Evolutionary conservation across 495 filamentous ascomycete genomes (phyloP).

Genomic region (Penicillium parvum): DNA sequence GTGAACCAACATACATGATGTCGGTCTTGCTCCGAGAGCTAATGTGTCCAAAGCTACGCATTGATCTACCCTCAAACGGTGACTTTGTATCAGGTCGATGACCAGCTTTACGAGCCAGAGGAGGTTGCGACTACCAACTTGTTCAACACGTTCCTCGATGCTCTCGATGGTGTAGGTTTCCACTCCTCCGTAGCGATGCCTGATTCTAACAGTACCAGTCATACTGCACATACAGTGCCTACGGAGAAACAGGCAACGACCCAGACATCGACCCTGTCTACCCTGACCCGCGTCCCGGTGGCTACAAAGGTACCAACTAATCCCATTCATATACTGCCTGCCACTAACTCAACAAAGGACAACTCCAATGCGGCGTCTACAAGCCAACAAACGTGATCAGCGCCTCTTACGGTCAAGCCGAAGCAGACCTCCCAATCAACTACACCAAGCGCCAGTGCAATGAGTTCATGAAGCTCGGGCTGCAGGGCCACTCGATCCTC

Average conservation of each 20-base stretch:
- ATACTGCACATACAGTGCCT: slow-evolving; percentile 32
- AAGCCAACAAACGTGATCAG: slow-evolving; percentile 60
- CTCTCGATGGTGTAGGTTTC: slow-evolving; percentile 48
- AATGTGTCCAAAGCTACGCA: slow-evolving; percentile 20
- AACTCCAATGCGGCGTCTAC: slow-evolving; percentile 58
- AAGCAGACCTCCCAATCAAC: slow-evolving; percentile 44
- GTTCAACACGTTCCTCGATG: slow-evolving; percentile 50
- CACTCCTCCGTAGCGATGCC: not conserved
- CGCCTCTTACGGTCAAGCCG: slow-evolving; percentile 54
- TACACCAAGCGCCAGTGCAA: slow-evolving; percentile 55
- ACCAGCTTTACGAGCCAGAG: slow-evolving; percentile 38
- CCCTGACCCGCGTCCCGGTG: slow-evolving; percentile 47
- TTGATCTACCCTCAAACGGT: slow-evolving; percentile 52
- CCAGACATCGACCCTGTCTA: slow-evolving; percentile 47
- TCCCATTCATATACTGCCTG: no score
- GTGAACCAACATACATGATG: not conserved
- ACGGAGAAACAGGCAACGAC: slow-evolving; percentile 44
- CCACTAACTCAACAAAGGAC: slow-evolving; percentile 7
- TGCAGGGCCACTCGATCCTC: slow-evolving; percentile 58
- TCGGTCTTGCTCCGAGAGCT: not conserved
- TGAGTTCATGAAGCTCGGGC: slow-evolving; percentile 61
- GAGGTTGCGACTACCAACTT: slow-evolving; percentile 39
- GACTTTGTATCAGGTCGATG: slow-evolving; percentile 54
- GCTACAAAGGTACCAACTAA: slow-evolving; percentile 40
- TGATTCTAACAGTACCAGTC: slow-evolving; percentile 13